Evolutionary conservation across 1,284 basidiomycete species (phyloP).

Genomic region (Naganishia liquefaciens): DNA sequence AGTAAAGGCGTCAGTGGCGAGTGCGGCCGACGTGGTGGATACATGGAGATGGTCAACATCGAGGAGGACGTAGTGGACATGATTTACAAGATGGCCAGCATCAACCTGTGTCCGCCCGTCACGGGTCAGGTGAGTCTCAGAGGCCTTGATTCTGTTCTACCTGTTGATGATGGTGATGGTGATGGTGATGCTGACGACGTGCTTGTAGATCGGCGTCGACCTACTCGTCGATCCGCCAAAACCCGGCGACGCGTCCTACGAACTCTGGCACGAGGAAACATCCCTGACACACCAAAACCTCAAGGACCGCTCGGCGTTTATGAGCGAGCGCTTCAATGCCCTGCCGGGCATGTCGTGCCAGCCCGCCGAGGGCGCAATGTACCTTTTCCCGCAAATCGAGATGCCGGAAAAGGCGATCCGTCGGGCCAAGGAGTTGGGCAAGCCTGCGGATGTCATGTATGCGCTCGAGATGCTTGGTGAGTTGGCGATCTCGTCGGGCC

Average conservation of each 20-base stretch:
- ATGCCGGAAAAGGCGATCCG: slow-evolving; percentile 70
- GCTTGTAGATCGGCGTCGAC: slow-evolving; percentile 81
- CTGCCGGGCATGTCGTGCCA: slow-evolving; percentile 83
- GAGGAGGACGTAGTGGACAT: slow-evolving; percentile 71
- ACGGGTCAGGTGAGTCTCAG: slow-evolving; percentile 61
- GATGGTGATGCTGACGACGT: neutral
- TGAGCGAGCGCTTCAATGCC: slow-evolving; percentile 72
- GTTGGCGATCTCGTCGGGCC: no score
- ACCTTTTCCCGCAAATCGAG: slow-evolving; percentile 76
- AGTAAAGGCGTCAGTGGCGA: slow-evolving; percentile 93
- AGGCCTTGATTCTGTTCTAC: neutral
- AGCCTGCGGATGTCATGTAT: slow-evolving; percentile 85
- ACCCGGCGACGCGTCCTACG: slow-evolving; percentile 70
- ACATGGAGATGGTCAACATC: slow-evolving; percentile 87
- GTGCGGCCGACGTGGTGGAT: slow-evolving; percentile 89
- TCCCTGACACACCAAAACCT: slow-evolving; percentile 73
- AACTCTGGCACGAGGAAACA: slow-evolving; percentile 78
- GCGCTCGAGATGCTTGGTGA: slow-evolving; percentile 70
- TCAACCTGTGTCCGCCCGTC: slow-evolving; percentile 83
- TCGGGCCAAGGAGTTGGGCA: slow-evolving; percentile 69
- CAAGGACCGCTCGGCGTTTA: slow-evolving; percentile 67
- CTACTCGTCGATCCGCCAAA: slow-evolving; percentile 83
- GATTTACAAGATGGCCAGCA: slow-evolving; percentile 92
- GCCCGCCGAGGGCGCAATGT: slow-evolving; percentile 79
- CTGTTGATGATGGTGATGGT: neutral